Evolutionary conservation across 352 stramenopile genomes (phyloP).

Genomic region (Phytophthora palmivora): DNA sequence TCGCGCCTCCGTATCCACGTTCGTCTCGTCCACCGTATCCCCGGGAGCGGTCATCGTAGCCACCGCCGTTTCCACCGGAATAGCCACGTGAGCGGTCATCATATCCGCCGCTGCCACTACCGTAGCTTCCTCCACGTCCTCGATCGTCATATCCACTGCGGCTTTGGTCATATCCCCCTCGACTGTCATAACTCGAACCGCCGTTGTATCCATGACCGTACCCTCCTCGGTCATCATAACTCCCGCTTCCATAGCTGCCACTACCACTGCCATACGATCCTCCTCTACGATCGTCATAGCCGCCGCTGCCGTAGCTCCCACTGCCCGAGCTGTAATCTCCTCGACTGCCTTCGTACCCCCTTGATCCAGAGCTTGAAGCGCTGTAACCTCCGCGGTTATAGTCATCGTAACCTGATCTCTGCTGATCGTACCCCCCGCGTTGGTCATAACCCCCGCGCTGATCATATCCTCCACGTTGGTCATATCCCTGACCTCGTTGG

Average conservation of each 20-base stretch:
- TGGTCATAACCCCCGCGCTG: slow-evolving; percentile 5
- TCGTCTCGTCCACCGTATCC: slow-evolving; percentile 22
- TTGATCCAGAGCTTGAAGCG: background rate
- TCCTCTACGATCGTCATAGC: background rate
- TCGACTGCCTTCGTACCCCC: no score
- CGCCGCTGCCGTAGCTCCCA: no score
- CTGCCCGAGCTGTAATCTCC: no score
- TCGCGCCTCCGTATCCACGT: slow-evolving; percentile 13
- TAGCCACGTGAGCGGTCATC: slow-evolving; percentile 15
- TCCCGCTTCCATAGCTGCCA: slow-evolving; percentile 7
- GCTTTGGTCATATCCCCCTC: slow-evolving; percentile 24
- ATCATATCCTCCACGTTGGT: slow-evolving; percentile 10
- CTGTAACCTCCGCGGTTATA: slow-evolving; percentile 18
- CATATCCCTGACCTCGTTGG: slow-evolving; percentile 7
- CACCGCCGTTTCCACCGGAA: slow-evolving; percentile 2
- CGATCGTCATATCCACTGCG: slow-evolving; percentile 34
- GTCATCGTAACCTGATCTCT: slow-evolving; percentile 15
- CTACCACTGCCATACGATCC: slow-evolving; percentile 15
- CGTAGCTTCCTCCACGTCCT: background rate
- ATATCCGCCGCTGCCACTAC: slow-evolving; percentile 1
- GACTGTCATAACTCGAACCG: slow-evolving; percentile 15
- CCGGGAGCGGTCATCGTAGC: slow-evolving; percentile 8
- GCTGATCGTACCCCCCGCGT: slow-evolving; percentile 7
- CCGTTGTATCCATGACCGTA: slow-evolving; percentile 3
- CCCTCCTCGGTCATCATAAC: slow-evolving; percentile 8